Evolutionary conservation across 108 stramenopile genomes (phyloP), one percentile per base, ranked within the genome.

Genomic region (Pelagomonas calceolata): DNA sequence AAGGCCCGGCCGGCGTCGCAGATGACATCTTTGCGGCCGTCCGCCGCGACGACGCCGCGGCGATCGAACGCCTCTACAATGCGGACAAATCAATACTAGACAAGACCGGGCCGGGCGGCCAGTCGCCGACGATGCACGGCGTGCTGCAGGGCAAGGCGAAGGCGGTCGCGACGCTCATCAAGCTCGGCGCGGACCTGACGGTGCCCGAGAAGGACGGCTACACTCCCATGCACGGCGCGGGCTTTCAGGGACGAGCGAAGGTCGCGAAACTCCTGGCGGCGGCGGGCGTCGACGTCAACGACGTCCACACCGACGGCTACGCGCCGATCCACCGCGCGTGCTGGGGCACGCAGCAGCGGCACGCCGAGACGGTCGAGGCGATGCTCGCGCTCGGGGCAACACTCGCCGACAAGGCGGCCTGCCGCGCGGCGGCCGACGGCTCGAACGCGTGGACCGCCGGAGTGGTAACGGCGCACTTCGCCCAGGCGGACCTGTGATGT

Each of bases 211-310:
- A 70, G 63, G 16, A 43, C 21, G 69, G 69, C 12, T 70, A 70
- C 69, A 70, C 69, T 30, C 69, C 69, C 0, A 43, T 70, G 12
- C 69, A 70, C 69, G 69, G 69, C 63, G 35, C 69, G 33, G 69
- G 69, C 16, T 70, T 70, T 21, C 69, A 70, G 63, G 69, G 69
- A 0, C 45, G 69, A 0, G 69, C 69, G 32, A 39, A 0, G 4
- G 26, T 44, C 33, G 36, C 69, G 17, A 21, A 29, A 39, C 31
- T 1, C 45, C 69, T 70, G 17, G 3, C 45, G 17, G 69, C 39
- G 45, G 32, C 32, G 31, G 39, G 39, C 18, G 33, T 70, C 31
- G 9, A 4, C 32, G 9, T 68, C 30, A 17, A 32, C 45, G 68
- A 4, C 9, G 30, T 9, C n/a, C 68, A 68, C 68, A 14, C 31